Evolutionary conservation across 2,329 filamentous ascomycete species (phyloP).

Genomic region (Coleophoma eucalyptorum): DNA sequence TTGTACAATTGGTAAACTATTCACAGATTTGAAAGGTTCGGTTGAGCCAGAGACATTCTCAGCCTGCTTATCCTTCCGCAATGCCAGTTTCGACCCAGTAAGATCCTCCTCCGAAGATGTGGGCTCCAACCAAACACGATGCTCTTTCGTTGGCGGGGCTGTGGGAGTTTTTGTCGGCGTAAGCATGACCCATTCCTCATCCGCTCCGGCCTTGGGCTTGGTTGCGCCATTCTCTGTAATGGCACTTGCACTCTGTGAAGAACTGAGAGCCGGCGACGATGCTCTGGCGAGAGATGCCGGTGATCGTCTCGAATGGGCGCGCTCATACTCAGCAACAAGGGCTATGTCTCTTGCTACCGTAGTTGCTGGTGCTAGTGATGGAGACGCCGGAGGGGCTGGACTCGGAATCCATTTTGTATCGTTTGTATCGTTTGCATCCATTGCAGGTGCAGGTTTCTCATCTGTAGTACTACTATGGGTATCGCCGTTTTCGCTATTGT

Average conservation of each 20-base stretch:
- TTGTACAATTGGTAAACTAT: slow-evolving; percentile 44
- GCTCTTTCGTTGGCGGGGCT: slow-evolving; percentile 12
- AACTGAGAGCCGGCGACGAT: slow-evolving; percentile 7
- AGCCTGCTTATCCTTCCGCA: slow-evolving; percentile 25
- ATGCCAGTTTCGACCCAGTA: slow-evolving; percentile 5
- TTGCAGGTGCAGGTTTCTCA: slow-evolving; percentile 7
- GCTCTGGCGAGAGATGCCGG: slow-evolving; percentile 8
- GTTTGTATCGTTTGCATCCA: slow-evolving; percentile 3
- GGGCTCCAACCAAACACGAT: slow-evolving; percentile 26
- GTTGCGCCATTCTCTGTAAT: slow-evolving; percentile 12
- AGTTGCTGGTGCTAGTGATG: neutral
- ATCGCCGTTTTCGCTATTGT: slow-evolving; percentile 47
- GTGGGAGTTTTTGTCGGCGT: slow-evolving; percentile 17
- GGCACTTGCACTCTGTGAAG: slow-evolving; percentile 10
- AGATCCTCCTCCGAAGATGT: slow-evolving; percentile 27
- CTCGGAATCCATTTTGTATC: slow-evolving; percentile 7
- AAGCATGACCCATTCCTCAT: slow-evolving; percentile 26
- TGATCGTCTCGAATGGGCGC: slow-evolving; percentile 18
- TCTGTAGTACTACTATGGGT: slow-evolving; percentile 23
- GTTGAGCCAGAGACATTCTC: slow-evolving; percentile 35
- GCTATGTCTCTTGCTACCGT: slow-evolving; percentile 23
- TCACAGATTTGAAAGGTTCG: slow-evolving; percentile 42
- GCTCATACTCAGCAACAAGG: slow-evolving; percentile 23
- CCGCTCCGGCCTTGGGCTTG: slow-evolving; percentile 10
- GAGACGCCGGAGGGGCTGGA: slow-evolving; percentile 5